Percentiles rank a stretch among this genome's conserved stretches.
These are phyloP conservation scores for Caloboletus firmus DNA, from an alignment of 1,284 basidiomycete species.

Conservation along the genomic window DNA sequence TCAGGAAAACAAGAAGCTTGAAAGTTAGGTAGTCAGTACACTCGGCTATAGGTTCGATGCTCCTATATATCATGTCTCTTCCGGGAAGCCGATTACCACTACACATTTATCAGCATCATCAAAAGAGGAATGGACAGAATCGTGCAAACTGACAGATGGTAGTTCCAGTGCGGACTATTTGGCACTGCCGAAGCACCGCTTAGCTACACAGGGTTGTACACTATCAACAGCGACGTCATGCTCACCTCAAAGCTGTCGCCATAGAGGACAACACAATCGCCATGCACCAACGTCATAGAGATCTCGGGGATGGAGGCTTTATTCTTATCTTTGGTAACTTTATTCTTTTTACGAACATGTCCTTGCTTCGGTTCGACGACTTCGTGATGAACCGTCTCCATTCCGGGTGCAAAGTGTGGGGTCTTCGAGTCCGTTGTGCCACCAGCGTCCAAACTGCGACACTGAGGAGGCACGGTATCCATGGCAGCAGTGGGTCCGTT, in stretches of 20 bases:
- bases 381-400: conserved; percentile 1
- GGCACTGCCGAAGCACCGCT: conserved; percentile 22
- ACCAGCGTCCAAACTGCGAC: background rate
- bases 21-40: background rate
- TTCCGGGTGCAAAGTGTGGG: background rate
- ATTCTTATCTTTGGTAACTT: conserved; percentile 18
- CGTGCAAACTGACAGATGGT: conserved; percentile 30
- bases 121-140: background rate
- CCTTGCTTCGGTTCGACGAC: conserved; percentile 3
- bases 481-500: background rate
- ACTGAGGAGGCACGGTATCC: conserved; percentile 2
- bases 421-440: background rate
- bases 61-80: conserved; percentile 11
- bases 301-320: conserved; percentile 29
- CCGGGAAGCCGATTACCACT: conserved; percentile 30
- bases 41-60: conserved; percentile 1
- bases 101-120: conserved; percentile 11
- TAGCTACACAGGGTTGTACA: background rate
- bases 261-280: conserved; percentile 50
- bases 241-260: conserved; percentile 58
- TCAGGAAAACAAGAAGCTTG: background rate
- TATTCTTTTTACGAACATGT: conserved; percentile 14
- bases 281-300: conserved; percentile 54
- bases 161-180: conserved; percentile 34
- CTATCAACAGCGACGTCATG: background rate